These are phyloP conservation scores for Mucor sp. DNA, from an alignment of 371 early-diverging fungal species.

Conservation along the genomic window DNA sequence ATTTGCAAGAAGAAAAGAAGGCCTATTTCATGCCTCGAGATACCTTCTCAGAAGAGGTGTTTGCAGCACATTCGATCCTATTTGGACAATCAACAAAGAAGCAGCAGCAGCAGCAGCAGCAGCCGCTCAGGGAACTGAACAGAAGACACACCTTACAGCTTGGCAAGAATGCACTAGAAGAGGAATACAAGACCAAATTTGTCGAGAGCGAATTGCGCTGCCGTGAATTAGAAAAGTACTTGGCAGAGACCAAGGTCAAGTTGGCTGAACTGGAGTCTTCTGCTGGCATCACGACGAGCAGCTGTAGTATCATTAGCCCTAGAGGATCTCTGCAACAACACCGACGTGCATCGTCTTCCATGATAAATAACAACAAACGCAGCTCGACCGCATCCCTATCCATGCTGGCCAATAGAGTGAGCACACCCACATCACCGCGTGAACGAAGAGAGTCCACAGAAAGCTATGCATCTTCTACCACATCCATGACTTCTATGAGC, in stretches of 20 bases:
- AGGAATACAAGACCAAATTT: constrained; percentile 38
- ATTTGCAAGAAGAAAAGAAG: constrained; percentile 44
- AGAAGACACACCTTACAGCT: constrained; percentile 27
- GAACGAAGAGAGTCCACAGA: constrained; percentile 35
- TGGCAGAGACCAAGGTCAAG: constrained; percentile 53
- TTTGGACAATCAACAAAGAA: constrained; percentile 20
- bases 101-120: constrained; percentile 6
- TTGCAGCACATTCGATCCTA: constrained; percentile 42
- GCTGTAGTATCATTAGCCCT: constrained; percentile 8
- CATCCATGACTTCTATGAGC: constrained; percentile 38
- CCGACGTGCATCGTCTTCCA: constrained; percentile 18
- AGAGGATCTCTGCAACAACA: constrained; percentile 20
- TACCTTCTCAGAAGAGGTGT: constrained; percentile 50
- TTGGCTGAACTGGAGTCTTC: constrained; percentile 46
- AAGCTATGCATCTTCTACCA: constrained; percentile 43
- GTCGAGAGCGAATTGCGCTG: constrained; percentile 51
- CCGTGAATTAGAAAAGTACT: constrained; percentile 49
- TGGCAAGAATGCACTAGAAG: constrained; percentile 3
- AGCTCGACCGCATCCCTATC: constrained; percentile 31
- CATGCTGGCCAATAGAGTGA: constrained; percentile 29
- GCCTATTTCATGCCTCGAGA: constrained; percentile 43
- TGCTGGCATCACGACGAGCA: not conserved
- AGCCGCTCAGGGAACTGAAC: not conserved
- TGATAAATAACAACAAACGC: constrained; percentile 20
- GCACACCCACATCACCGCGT: constrained; percentile 26